Evolutionary conservation across 2,329 filamentous ascomycete species (phyloP).

Genomic region (Lachnellula subtilissima): DNA sequence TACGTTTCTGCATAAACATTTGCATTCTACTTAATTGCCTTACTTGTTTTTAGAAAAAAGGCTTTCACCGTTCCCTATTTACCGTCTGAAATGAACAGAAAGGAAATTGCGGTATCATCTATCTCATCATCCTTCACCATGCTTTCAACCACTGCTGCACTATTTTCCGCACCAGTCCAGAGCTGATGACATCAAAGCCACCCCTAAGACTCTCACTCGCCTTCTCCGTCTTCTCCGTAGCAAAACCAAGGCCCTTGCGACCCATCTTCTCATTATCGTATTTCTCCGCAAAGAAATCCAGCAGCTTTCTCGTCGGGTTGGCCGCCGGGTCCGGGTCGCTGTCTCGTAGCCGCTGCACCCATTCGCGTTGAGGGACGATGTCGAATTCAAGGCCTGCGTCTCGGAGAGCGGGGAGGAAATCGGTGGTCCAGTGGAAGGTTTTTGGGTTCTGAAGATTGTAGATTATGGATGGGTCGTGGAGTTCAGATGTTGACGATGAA

Average conservation of each 20-base stretch:
- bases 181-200: conserved; percentile 36
- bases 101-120: too few species aligned
- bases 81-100: too few species aligned
- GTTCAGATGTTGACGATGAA: conserved; percentile 4
- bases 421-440: conserved; percentile 42
- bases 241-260: conserved; percentile 36
- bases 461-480: conserved; percentile 32
- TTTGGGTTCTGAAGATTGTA: conserved; percentile 49
- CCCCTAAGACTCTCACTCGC: conserved; percentile 32
- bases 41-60: too few species aligned
- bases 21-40: too few species aligned
- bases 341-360: conserved; percentile 39
- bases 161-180: conserved; percentile 36
- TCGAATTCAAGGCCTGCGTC: conserved; percentile 41
- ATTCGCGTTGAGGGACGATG: conserved; percentile 38
- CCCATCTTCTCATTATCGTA: conserved; percentile 42
- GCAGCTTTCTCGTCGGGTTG: conserved; percentile 49
- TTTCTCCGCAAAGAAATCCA: conserved; percentile 46
- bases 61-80: too few species aligned
- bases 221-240: conserved; percentile 32
- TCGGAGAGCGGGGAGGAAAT: conserved; percentile 47
- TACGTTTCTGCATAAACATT: too few species aligned
- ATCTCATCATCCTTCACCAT: not conserved
- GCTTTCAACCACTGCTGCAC: conserved; percentile 31
- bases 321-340: conserved; percentile 39